Evolutionary conservation across 768 basidiomycete species (phyloP).

Genomic region (Ramaria rubella): DNA sequence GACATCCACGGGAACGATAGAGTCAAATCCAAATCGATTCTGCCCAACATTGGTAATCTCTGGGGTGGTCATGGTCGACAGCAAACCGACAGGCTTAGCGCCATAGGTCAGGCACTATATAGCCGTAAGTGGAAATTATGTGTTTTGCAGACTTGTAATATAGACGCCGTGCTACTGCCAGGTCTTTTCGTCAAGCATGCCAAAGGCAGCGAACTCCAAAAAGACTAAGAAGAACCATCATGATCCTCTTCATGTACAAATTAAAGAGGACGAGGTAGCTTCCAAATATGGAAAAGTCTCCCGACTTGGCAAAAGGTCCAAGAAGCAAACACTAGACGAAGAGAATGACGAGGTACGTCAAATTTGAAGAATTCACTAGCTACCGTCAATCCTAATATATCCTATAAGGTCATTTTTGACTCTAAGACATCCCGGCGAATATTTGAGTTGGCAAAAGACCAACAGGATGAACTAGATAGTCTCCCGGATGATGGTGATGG

Average conservation of each 20-base stretch:
- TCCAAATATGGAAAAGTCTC: slow-evolving; percentile 76
- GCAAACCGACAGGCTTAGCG: not conserved
- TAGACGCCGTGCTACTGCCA: not conserved
- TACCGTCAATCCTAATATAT: not conserved
- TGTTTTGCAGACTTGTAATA: not conserved
- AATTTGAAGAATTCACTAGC: slow-evolving; percentile 13
- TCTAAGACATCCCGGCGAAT: slow-evolving; percentile 80
- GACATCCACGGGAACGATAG: slow-evolving; percentile 69
- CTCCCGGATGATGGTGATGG: slow-evolving; percentile 47
- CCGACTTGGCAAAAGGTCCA: slow-evolving; percentile 62
- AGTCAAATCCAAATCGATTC: slow-evolving; percentile 85
- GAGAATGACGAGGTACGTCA: slow-evolving; percentile 54
- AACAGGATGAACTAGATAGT: slow-evolving; percentile 82
- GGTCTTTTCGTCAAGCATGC: not conserved
- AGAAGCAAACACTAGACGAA: slow-evolving; percentile 35
- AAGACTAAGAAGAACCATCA: slow-evolving; percentile 54
- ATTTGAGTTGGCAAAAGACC: slow-evolving; percentile 85
- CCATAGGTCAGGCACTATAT: not conserved
- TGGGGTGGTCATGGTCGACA: slow-evolving; percentile 57
- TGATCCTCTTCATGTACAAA: slow-evolving; percentile 81
- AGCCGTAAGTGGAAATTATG: not conserved
- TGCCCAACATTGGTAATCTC: slow-evolving; percentile 79
- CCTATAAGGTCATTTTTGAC: slow-evolving; percentile 58
- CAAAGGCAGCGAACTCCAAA: not conserved
- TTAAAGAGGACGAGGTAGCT: slow-evolving; percentile 69